These are phyloP conservation scores for Lactarius evosmus DNA, from an alignment of 768 basidiomycete species.

Conservation along the genomic window DNA sequence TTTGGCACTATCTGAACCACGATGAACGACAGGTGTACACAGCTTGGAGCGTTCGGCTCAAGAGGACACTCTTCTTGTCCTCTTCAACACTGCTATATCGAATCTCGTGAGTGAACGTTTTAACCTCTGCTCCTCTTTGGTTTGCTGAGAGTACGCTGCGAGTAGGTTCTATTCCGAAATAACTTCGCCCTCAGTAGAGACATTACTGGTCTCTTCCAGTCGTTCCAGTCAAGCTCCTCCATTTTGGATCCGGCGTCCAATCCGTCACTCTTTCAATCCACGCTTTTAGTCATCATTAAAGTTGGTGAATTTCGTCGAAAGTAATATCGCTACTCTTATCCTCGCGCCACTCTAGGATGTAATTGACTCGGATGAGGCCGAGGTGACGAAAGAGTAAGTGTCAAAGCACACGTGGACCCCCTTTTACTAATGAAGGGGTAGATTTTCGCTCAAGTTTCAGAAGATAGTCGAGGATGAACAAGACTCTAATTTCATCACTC, in stretches of 20 bases:
- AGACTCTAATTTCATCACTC: conserved; percentile 60
- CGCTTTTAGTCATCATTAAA: conserved; percentile 63
- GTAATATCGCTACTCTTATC: not conserved
- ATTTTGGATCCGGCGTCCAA: conserved; percentile 61
- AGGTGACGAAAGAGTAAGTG: conserved; percentile 56
- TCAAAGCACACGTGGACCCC: not conserved
- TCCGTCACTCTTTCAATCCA: conserved; percentile 57
- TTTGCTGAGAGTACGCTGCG: not conserved
- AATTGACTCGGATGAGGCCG: conserved; percentile 57
- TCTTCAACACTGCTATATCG: conserved; percentile 65
- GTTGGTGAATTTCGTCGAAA: conserved; percentile 30
- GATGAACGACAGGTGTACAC: conserved; percentile 46
- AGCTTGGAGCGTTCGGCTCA: conserved; percentile 63
- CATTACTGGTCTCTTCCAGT: conserved; percentile 58
- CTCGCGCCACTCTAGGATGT: conserved; percentile 47
- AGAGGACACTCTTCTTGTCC: conserved; percentile 59
- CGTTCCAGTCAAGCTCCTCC: conserved; percentile 55
- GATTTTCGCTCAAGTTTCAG: conserved; percentile 57
- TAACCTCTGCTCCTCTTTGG: not conserved
- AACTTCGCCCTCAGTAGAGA: conserved; percentile 63
- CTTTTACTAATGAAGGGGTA: conserved; percentile 28
- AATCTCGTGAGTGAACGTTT: conserved; percentile 43
- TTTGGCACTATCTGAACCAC: not conserved
- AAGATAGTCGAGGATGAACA: conserved; percentile 62
- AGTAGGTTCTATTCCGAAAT: conserved; percentile 59